Conservation (phyloP, 2,329 filamentous ascomycete genomes). For the Epichloe hybrida region DNA sequence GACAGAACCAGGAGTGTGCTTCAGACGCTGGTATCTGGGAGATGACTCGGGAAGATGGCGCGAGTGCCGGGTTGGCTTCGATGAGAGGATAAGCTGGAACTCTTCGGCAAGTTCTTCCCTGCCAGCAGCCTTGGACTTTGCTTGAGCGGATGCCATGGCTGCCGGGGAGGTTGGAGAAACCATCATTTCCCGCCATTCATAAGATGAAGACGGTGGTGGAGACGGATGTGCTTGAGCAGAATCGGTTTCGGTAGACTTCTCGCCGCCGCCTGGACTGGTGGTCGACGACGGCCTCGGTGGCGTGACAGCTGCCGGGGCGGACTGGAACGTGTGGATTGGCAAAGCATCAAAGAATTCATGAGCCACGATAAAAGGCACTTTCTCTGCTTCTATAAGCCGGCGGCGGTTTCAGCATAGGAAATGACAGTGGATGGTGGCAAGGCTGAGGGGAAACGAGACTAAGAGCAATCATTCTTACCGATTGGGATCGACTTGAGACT, state of each 20-base stretch:
- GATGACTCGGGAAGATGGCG: conserved; percentile 75
- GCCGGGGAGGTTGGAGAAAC: conserved; percentile 52
- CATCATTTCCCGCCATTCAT: conserved; percentile 73
- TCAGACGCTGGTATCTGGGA: conserved; percentile 63
- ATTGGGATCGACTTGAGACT: conserved; percentile 72
- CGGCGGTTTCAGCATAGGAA: background rate
- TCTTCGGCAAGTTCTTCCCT: conserved; percentile 51
- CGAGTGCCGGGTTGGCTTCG: conserved; percentile 65
- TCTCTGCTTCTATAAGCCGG: conserved; percentile 39
- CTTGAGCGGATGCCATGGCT: conserved; percentile 38
- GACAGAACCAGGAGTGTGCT: conserved; percentile 50
- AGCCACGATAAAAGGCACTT: conserved; percentile 84
- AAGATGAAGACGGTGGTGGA: background rate
- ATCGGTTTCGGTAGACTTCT: background rate
- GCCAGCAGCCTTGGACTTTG: conserved; percentile 33
- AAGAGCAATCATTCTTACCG: conserved; percentile 28
- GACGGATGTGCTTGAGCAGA: background rate
- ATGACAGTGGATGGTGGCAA: background rate
- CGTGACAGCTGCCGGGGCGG: conserved; percentile 32
- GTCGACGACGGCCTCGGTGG: conserved; percentile 13
- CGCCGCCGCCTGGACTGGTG: background rate
- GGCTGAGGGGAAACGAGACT: background rate
- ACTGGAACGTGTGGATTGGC: conserved; percentile 89
- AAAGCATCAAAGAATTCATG: conserved; percentile 98
- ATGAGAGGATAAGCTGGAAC: conserved; percentile 74